Base-by-base conservation (phyloP, 2,329 filamentous ascomycete genomes). In the Rugonectria rugulosa region DNA sequence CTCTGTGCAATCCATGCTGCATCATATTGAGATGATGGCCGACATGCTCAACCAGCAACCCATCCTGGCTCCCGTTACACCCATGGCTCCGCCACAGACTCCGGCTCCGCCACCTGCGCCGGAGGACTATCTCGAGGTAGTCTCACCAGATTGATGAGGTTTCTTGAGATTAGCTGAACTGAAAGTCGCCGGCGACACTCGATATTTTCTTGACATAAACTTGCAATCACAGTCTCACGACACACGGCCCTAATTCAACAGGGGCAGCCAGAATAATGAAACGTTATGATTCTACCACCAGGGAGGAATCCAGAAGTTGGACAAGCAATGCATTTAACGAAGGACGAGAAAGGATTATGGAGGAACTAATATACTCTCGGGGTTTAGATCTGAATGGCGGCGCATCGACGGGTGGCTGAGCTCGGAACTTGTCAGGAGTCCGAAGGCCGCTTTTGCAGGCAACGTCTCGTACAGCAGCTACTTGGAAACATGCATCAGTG, bases 21-120 rank as follows among this genome's bases (percentile, higher is more conserved):
- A 69, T 42, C 74, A 77, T 46, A 76, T 77, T 36, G 73, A 77
- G 58, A 61, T 76, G 41, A 73, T 77, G 68, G 70, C 73, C 29
- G 70, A 74, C 27, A 65, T 76, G 60, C 62, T 73, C 26, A 69
- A 67, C 40, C 70, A 73, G 50, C 62, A 67, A 11, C 68, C 66
- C 24, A 61, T 62, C 32, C 10, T 40, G 36, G 11, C 23, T 5
- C 36, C 36, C 4, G 62, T 63, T 40, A 65, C 70, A 44, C 66
- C 66, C 21, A 66, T 68, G 26, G 65, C 47, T n/a, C 41, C 47
- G 11, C 47, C 47, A 19, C 14, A 29, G 15, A 43, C 47, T 10
- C 47, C 47, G 8, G 37, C 46, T 42, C 47, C 38, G 5, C 36
- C 23, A 40, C 20, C 31, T 23, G 47, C 68, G 26, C 65, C 65